Evolutionary conservation across 1,284 basidiomycete species (phyloP), one percentile per base, ranked within the genome.

Genomic region (Apiotrichum gamsii): DNA sequence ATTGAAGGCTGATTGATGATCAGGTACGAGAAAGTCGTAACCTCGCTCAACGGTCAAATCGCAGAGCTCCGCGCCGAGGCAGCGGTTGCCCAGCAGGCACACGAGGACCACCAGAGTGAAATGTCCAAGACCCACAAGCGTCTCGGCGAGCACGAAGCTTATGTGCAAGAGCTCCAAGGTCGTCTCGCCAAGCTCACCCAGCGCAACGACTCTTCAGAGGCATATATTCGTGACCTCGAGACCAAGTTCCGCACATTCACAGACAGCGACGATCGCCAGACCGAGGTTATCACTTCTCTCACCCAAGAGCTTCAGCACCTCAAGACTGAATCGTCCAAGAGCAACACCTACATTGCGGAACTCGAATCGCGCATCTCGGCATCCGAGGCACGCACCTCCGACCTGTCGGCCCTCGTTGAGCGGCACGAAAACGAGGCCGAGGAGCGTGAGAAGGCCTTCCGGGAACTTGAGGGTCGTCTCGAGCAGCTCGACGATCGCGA

Each of bases 11-110:
- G 25, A 11, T 21, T 30, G 9, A 24, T 25, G 25, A 28, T 11
- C 38, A 62, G 61, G 50, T 98, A 98, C 72, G 94, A 98, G 75
- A 93, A 94, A 77, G 90, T 91, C 1, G 93, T 98, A 57, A 83
- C 84, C 38, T 85, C 90, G 2, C 85, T 98, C 77, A 95, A 98
- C 69, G 59, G 56, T 18, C 89, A 91, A 1, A 87, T 97, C 70
- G 80, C 96, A 46, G 89, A 82, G 60, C 78, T 96, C 43, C 82
- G 87, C 52, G 90, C 88, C 1, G 90, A 91, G 15, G 75, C 96
- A 30, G 73, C 49, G 21, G 37, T 45, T 4, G 39, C 39, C 8
- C 37, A 39, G 4, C 49, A 54, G 34, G 40, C 49, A 16, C 82
- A 90, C 50, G 85, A 89, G 58, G 91, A 95, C 72, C 89, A 89